Conservation (phyloP, 495 filamentous ascomycete species). For the Annulohypoxylon maeteangense region DNA sequence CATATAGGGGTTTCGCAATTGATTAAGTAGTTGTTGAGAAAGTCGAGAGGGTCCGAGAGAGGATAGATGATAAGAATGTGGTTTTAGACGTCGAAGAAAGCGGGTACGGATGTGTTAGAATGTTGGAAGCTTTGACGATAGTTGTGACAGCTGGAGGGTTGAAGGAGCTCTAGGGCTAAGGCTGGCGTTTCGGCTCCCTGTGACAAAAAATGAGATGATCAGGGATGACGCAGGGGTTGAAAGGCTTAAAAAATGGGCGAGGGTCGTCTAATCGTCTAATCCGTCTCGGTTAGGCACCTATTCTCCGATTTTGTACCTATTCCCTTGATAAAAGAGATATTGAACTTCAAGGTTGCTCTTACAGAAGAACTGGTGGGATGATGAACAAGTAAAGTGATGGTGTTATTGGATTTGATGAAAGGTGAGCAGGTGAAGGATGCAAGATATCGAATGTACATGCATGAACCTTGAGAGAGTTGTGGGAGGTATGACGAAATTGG, state of each 20-base stretch:
- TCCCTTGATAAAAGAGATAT: background rate
- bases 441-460: background rate
- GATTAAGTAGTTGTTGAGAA: background rate
- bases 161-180: conserved; percentile 19
- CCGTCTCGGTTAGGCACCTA: background rate
- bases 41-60: background rate
- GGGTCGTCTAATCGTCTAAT: background rate
- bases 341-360: background rate
- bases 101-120: conserved; percentile 13
- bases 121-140: conserved; percentile 36
- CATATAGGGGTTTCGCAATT: background rate
- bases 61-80: background rate
- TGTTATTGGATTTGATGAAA: background rate
- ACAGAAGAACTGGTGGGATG: background rate
- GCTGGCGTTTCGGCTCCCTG: conserved; percentile 36
- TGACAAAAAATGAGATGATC: conserved; percentile 30
- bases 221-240: conserved; percentile 26
- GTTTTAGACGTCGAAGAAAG: conserved; percentile 27
- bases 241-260: background rate
- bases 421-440: conserved; percentile 14
- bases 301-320: conserved; percentile 6
- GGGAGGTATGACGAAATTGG: conserved; percentile 24
- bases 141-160: conserved; percentile 1
- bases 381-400: conserved; percentile 5
- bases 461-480: background rate